These are phyloP conservation scores for Malassezia yamatoensis DNA, from an alignment of 1,284 basidiomycete genomes.

Conservation along the genomic window DNA sequence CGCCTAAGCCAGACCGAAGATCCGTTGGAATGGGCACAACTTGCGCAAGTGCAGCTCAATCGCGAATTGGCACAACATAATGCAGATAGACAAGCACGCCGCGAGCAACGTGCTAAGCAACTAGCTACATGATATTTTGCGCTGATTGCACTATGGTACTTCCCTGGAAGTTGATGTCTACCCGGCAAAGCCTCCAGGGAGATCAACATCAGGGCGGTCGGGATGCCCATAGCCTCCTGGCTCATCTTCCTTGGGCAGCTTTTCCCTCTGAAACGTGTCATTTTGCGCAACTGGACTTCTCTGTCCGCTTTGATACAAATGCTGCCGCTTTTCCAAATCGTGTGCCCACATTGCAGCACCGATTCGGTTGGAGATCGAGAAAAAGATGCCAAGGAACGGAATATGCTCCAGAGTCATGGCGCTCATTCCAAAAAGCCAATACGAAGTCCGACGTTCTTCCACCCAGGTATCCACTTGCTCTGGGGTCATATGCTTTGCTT, in stretches of 20 bases:
- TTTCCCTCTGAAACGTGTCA: conserved; percentile 1
- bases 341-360: conserved; percentile 47
- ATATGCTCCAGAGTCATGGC: conserved; percentile 39
- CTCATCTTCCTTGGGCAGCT: conserved; percentile 1
- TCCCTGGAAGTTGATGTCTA: neutral
- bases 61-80: conserved; percentile 6
- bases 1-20: conserved; percentile 8
- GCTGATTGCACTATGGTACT: neutral
- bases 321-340: conserved; percentile 46
- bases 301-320: conserved; percentile 22
- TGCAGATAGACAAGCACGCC: neutral
- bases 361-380: conserved; percentile 42
- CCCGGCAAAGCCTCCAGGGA: conserved; percentile 5
- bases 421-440: conserved; percentile 36
- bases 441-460: conserved; percentile 35
- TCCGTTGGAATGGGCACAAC: conserved; percentile 6
- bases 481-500: conserved; percentile 40
- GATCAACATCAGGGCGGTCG: neutral
- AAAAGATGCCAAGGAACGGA: conserved; percentile 36
- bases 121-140: too few relatives aligned
- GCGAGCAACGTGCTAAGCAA: neutral
- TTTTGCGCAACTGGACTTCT: conserved; percentile 7
- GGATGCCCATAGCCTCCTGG: conserved; percentile 10
- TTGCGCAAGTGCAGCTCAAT: conserved; percentile 13
- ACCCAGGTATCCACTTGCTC: conserved; percentile 40